A percentile compares a stretch with the other conserved stretches of the same genome.
These are phyloP conservation scores for Recurvomyces mirabilis DNA, from an alignment of 495 filamentous ascomycete genomes.

Conservation along the genomic window DNA sequence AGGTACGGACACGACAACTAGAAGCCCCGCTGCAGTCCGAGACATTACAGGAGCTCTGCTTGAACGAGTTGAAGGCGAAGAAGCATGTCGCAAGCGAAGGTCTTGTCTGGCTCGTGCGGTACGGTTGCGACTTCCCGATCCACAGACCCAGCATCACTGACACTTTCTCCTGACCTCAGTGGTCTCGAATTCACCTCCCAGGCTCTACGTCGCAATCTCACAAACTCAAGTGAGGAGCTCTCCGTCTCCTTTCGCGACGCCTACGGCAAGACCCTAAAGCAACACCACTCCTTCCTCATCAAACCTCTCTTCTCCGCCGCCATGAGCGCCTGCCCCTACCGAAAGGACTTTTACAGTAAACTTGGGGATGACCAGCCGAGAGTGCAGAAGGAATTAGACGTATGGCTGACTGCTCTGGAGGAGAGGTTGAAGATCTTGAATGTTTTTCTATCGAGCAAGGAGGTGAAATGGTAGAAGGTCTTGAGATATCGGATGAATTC, in stretches of 20 bases:
- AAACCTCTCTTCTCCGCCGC: constrained; percentile 85
- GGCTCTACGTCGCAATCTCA: constrained; percentile 66
- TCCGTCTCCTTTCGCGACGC: constrained; percentile 72
- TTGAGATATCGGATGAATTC: too few relatives aligned
- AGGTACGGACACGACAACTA: constrained; percentile 75
- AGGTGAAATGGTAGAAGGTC: constrained; percentile 18
- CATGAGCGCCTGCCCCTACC: constrained; percentile 85
- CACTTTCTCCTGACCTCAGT: constrained; percentile 35
- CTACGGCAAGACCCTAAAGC: constrained; percentile 77
- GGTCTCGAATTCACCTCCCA: constrained; percentile 86
- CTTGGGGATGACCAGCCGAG: constrained; percentile 55
- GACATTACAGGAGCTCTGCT: constrained; percentile 70
- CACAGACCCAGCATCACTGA: background rate
- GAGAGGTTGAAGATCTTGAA: constrained; percentile 35
- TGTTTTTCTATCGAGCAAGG: constrained; percentile 24
- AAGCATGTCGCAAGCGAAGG: constrained; percentile 81
- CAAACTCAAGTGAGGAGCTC: constrained; percentile 59
- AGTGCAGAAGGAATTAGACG: constrained; percentile 47
- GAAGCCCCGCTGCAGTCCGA: constrained; percentile 64
- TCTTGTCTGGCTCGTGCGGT: constrained; percentile 86
- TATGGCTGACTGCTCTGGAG: constrained; percentile 66
- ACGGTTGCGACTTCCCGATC: constrained; percentile 20
- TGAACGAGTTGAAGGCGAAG: constrained; percentile 76
- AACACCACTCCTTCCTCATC: constrained; percentile 74
- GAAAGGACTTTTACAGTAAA: constrained; percentile 81